Evolutionary conservation across 208 protist genomes (phyloP).

Genomic region (Crithidia thermophila): DNA sequence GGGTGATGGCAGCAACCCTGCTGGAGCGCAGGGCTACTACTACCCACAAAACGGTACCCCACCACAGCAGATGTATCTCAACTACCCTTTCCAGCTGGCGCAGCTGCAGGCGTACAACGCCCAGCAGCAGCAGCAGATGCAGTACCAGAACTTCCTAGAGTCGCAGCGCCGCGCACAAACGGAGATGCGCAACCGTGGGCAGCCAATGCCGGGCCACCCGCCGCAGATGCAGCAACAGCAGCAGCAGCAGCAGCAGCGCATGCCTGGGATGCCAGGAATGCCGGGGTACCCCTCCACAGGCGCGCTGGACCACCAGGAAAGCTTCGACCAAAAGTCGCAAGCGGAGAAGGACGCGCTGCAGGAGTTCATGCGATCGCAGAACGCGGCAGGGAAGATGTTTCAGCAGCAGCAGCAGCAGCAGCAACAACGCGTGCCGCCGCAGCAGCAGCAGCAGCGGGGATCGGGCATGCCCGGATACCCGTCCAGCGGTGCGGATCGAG

Average conservation of each 20-base stretch:
- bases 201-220: not conserved
- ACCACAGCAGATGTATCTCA: conserved; percentile 31
- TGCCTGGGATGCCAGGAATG: conserved; percentile 4
- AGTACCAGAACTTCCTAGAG: conserved; percentile 27
- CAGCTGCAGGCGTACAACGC: conserved; percentile 27
- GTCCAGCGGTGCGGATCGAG: not conserved
- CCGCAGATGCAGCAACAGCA: conserved; percentile 22
- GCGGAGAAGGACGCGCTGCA: conserved; percentile 4
- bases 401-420: conserved; percentile 16
- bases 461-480: conserved; percentile 9
- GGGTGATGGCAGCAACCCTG: conserved; percentile 17
- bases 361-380: conserved; percentile 1
- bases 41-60: conserved; percentile 28
- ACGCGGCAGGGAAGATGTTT: conserved; percentile 7
- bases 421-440: conserved; percentile 11
- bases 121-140: conserved; percentile 36
- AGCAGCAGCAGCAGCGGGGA: conserved; percentile 12
- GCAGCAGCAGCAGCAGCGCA: conserved; percentile 19
- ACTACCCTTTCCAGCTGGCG: conserved; percentile 14
- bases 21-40: conserved; percentile 19
- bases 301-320: not conserved
- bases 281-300: not conserved
- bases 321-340: conserved; percentile 16
- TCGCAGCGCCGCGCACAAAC: conserved; percentile 4
- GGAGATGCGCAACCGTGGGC: conserved; percentile 17